Evolutionary conservation across 176 grass and related monocot genomes (phyloP), one percentile per base, ranked within the genome.

Genomic region (Aegilops longissima): DNA sequence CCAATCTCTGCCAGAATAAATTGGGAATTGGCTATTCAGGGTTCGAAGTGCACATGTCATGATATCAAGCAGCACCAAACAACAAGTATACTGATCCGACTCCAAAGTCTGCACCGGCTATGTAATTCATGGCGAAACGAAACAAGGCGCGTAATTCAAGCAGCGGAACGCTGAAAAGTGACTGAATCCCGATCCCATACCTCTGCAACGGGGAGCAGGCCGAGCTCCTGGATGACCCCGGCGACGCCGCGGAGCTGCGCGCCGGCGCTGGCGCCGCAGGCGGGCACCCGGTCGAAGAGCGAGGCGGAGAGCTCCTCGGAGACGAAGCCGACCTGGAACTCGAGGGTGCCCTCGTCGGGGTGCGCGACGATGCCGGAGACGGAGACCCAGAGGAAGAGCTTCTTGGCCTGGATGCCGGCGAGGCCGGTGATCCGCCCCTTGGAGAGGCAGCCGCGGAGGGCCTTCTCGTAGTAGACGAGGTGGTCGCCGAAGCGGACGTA

Each of bases 351-450:
- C 42, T 86, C 8, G 16, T 83, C 81, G 2, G 83, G 84, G 86
- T 88, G 88, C 39, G 88, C 90, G 16, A 92, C 75, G 80, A 94
- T 94, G 51, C 81, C 86, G 3, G 78, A 84, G 82, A 98, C 70
- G n/a, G 79, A 77, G 42, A 95, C 78, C 96, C 96, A 98, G 35
- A 94, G 14, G 83, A 98, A 94, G 73, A 94, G 9, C 84, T 95
- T 95, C 91, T 92, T 94, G 14, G 86, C 93, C 82, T 94, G 84
- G 69, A 98, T 92, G 42, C 96, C 95, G 42, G 89, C 66, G 80
- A 98, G 85, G 24, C 73, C 30, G 20, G 91, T 59, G 86, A 98
- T 95, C 23, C 56, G 9, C 38, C 95, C 92, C 25, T 82, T 21
- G 56, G 90, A 84, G 82, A 95, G 72, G 76, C 78, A 45, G 31